phyloP scores from a whole-genome alignment of 2,329 filamentous ascomycete genomes.

The Venturia effusa region DNA sequence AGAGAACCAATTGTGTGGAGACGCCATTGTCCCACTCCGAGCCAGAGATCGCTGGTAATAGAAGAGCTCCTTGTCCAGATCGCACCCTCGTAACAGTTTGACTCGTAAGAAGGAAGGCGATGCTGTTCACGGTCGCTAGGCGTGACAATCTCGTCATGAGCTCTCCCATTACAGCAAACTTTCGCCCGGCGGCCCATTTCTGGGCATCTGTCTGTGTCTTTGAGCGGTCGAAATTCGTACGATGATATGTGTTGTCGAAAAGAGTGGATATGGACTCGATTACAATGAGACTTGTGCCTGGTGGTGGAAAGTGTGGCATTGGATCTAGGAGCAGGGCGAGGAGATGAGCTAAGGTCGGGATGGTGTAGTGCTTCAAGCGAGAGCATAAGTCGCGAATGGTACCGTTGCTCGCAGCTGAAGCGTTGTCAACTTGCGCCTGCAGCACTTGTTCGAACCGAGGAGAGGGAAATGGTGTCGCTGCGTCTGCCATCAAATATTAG shows the following conservation, averaged over 20 bases:
- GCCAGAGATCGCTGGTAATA: constrained; percentile 66
- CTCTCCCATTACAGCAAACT: constrained; percentile 54
- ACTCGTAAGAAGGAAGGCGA: constrained; percentile 65
- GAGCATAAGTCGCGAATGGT: constrained; percentile 21
- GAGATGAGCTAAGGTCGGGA: constrained; percentile 50
- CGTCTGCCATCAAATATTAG: constrained; percentile 28
- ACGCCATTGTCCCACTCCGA: constrained; percentile 72
- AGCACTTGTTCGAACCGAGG: constrained; percentile 40
- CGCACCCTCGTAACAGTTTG: constrained; percentile 78
- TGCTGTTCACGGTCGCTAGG: constrained; percentile 59
- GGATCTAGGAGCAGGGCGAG: constrained; percentile 64
- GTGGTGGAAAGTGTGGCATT: constrained; percentile 51
- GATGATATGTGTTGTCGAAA: constrained; percentile 67
- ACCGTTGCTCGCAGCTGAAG: not conserved
- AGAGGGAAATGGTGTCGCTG: constrained; percentile 37
- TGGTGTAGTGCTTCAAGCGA: constrained; percentile 52
- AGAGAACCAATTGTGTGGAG: constrained; percentile 62
- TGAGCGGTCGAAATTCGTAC: constrained; percentile 34
- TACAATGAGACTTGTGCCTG: constrained; percentile 56
- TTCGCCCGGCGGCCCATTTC: constrained; percentile 37
- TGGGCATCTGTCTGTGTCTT: constrained; percentile 33
- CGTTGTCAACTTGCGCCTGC: constrained; percentile 13
- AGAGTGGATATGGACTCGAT: constrained; percentile 70
- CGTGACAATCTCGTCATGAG: constrained; percentile 53
- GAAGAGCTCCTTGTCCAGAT: constrained; percentile 50